Percentiles rank a stretch among this genome's conserved stretches.
These are phyloP conservation scores for Tetrahymena malaccensis DNA, from an alignment of 73 alveolate species.

Conservation along the genomic window DNA sequence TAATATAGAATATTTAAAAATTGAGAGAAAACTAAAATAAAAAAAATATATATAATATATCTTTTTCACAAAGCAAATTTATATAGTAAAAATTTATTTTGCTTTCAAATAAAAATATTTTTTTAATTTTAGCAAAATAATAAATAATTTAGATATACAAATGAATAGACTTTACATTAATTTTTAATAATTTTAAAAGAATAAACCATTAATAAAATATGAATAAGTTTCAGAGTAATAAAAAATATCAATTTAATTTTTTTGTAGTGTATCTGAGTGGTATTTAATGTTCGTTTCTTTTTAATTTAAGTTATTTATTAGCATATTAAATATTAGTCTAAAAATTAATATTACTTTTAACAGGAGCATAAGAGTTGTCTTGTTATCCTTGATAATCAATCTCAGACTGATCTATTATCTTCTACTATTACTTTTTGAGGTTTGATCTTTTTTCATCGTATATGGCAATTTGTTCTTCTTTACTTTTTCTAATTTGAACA, in stretches of 20 bases:
- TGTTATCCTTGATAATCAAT: neutral
- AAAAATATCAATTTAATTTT: neutral
- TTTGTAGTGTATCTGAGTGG: neutral
- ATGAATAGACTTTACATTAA: neutral
- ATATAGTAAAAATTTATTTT: too few species aligned
- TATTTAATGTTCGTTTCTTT: neutral
- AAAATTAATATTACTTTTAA: neutral
- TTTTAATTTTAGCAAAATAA: too few species aligned
- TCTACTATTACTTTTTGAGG: neutral
- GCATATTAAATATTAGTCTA: neutral
- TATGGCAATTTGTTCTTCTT: neutral
- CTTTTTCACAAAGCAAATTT: too few species aligned
- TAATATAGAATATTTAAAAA: too few species aligned
- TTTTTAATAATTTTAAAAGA: too few species aligned
- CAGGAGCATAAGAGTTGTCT: neutral
- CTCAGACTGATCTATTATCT: neutral
- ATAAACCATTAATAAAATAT: neutral
- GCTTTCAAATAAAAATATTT: too few species aligned
- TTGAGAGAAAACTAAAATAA: too few species aligned
- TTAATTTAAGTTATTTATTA: neutral
- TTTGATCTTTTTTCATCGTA: neutral
- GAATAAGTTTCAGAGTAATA: neutral
- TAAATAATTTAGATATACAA: neutral
- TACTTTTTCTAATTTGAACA: neutral
- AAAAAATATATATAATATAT: too few species aligned